These are phyloP conservation scores for Picea sitchensis DNA, from an alignment of 75 land plant genomes.

Conservation along the genomic window DNA sequence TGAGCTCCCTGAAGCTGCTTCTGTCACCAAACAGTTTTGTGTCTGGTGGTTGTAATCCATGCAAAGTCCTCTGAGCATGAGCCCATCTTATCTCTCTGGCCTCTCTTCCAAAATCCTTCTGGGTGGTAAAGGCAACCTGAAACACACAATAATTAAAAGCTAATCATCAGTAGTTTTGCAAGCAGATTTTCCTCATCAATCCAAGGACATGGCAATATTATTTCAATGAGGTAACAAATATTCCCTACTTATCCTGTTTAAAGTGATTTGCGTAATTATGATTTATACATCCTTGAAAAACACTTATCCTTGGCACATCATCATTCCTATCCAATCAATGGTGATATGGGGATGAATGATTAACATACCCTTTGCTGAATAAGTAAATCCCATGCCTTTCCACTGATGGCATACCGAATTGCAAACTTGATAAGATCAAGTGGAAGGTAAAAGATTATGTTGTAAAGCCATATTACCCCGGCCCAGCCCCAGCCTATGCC, in stretches of 20 bases:
- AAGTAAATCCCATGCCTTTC: constrained; percentile 63
- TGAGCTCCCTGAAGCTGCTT: constrained; percentile 40
- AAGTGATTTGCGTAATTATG: neutral
- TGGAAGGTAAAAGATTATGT: constrained; percentile 50
- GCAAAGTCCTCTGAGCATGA: constrained; percentile 75
- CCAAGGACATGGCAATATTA: neutral
- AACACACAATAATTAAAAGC: neutral
- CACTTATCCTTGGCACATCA: neutral
- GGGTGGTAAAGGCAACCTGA: constrained; percentile 69
- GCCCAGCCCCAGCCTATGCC: constrained; percentile 76
- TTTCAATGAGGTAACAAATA: neutral
- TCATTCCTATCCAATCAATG: neutral
- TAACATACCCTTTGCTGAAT: constrained; percentile 46
- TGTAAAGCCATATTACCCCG: constrained; percentile 73
- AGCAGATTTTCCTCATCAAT: neutral
- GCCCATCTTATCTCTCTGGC: constrained; percentile 82
- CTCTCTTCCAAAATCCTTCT: constrained; percentile 77
- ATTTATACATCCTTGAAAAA: neutral
- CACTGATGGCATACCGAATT: constrained; percentile 67
- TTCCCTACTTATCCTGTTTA: no score
- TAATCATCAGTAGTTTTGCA: neutral
- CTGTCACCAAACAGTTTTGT: constrained; percentile 24
- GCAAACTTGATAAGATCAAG: constrained; percentile 67
- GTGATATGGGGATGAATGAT: neutral
- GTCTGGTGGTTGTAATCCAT: constrained; percentile 60